A percentile compares a stretch with the other conserved stretches of the same genome.
Conservation (phyloP, 768 basidiomycete species). For the Leccinellum luteum region DNA sequence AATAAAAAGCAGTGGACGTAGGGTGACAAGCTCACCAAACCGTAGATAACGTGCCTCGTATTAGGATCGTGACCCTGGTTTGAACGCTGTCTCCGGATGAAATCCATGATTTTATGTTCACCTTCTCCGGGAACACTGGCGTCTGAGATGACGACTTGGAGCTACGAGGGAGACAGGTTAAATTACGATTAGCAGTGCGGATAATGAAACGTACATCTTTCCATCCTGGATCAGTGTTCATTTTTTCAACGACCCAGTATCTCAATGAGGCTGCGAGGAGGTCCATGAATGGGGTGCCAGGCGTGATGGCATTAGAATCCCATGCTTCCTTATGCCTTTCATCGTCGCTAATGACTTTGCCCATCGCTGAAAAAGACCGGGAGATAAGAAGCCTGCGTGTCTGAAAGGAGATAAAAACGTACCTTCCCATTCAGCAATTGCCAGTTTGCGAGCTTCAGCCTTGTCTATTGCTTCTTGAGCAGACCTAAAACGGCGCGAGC, state of each 20-base stretch:
- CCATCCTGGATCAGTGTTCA: conserved; percentile 96
- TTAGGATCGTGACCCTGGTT: conserved; percentile 93
- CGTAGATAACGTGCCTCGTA: conserved; percentile 95
- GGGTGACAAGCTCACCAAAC: conserved; percentile 58
- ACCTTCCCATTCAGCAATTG: conserved; percentile 86
- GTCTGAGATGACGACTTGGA: conserved; percentile 96
- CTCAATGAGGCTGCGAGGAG: conserved; percentile 83
- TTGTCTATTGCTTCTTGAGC: conserved; percentile 95
- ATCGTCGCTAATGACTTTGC: conserved; percentile 77
- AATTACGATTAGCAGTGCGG: not conserved
- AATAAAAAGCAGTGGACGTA: not conserved
- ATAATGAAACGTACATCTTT: conserved; percentile 58
- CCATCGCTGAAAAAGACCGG: conserved; percentile 71
- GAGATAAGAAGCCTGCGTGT: not conserved
- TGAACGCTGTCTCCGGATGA: conserved; percentile 83
- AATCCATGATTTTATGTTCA: conserved; percentile 99
- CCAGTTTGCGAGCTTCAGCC: conserved; percentile 81
- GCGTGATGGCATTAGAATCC: conserved; percentile 99
- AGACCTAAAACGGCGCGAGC: conserved; percentile 91
- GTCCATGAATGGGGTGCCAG: conserved; percentile 98
- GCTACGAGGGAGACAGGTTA: conserved; percentile 39
- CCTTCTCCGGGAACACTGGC: conserved; percentile 97
- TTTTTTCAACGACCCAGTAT: conserved; percentile 95
- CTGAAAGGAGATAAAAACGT: conserved; percentile 13
- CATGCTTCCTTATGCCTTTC: conserved; percentile 84